Conservation (phyloP, 2,329 filamentous ascomycete species). For the Chaetomiaceae sp. region DNA sequence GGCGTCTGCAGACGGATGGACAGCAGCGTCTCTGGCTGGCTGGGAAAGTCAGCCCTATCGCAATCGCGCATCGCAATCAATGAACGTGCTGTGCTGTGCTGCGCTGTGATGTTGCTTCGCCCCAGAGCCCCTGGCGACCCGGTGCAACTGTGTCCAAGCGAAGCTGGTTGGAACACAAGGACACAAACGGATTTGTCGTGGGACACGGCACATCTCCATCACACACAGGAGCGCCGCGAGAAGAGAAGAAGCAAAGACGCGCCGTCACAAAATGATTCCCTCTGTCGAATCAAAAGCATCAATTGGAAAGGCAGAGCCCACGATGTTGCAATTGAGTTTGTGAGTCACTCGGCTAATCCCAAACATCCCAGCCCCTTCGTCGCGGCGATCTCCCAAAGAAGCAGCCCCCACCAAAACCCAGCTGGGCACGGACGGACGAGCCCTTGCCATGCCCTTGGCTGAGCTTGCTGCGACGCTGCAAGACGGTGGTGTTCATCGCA, state of each 20-base stretch:
- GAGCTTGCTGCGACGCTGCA: no score
- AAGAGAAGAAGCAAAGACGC: no score
- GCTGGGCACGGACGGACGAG: background rate
- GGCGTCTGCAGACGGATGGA: no score
- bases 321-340: constrained; percentile 24
- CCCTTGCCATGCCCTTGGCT: no score
- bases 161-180: no score
- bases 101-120: constrained; percentile 2
- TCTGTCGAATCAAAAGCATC: constrained; percentile 20
- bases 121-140: background rate
- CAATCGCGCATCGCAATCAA: no score
- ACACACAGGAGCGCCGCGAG: no score
- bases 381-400: background rate
- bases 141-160: no score
- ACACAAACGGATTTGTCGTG: no score
- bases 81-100: no score
- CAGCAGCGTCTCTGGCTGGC: background rate
- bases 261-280: background rate
- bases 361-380: background rate
- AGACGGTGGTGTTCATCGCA: no score
- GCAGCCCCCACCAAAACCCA: background rate
- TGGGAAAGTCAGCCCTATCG: constrained; percentile 1
- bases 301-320: constrained; percentile 14
- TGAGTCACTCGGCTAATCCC: constrained; percentile 19
- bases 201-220: no score